Percentiles rank a stretch among this genome's conserved stretches.
These are phyloP conservation scores for Rhododendron simsii DNA, from an alignment of 148 eudicot genomes.

Conservation along the genomic window DNA sequence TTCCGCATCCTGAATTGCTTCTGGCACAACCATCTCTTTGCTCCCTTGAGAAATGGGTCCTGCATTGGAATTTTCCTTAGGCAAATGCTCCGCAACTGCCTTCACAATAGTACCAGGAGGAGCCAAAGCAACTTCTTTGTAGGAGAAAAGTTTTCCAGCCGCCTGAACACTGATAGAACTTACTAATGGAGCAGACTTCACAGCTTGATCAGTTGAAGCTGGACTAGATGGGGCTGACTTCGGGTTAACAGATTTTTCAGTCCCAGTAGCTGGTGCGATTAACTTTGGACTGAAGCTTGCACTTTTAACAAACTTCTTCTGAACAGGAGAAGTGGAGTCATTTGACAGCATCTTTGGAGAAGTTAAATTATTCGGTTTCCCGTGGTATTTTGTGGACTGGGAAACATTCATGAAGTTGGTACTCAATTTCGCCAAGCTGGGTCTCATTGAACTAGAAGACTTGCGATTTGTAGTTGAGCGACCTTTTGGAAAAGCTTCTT, in stretches of 20 bases:
- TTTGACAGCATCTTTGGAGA: conserved; percentile 51
- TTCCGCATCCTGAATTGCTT: conserved; percentile 19
- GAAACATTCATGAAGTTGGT: conserved; percentile 54
- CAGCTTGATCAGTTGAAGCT: conserved; percentile 44
- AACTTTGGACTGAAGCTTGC: conserved; percentile 61
- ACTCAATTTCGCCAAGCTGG: conserved; percentile 70
- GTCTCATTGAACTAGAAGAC: conserved; percentile 56
- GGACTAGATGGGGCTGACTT: conserved; percentile 68
- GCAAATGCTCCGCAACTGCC: conserved; percentile 59
- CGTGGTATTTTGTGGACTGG: conserved; percentile 46
- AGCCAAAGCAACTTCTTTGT: conserved; percentile 97
- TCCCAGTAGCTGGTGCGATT: conserved; percentile 24
- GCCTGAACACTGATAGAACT: conserved; percentile 49
- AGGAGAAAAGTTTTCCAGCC: conserved; percentile 76
- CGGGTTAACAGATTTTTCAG: conserved; percentile 36
- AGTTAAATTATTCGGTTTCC: conserved; percentile 45
- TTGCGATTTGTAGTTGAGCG: conserved; percentile 64
- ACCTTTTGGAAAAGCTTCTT: conserved; percentile 85
- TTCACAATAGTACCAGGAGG: conserved; percentile 87
- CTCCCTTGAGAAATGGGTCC: conserved; percentile 19
- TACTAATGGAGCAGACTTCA: conserved; percentile 39
- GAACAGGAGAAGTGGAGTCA: conserved; percentile 35
- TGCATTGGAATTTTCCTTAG: conserved; percentile 28
- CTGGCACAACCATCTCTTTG: conserved; percentile 18
- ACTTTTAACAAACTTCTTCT: conserved; percentile 57